phyloP scores from a whole-genome alignment of 140 eudicot genomes.

The Flaveria floridana region DNA sequence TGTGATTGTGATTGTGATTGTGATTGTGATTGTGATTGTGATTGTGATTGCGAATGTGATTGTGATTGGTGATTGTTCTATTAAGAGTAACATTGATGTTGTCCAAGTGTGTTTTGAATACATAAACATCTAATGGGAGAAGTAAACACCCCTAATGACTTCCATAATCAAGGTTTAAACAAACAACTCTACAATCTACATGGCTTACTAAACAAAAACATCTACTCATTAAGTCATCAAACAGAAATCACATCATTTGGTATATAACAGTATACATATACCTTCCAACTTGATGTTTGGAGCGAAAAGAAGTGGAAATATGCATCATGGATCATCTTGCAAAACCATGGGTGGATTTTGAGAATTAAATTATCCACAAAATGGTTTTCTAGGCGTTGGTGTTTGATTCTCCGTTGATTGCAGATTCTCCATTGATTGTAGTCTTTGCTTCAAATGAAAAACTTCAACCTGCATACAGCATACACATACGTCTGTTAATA shows the following conservation, averaged over 20 bases:
- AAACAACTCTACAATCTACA: no score
- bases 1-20: conserved; percentile 21
- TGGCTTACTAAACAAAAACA: conserved; percentile 10
- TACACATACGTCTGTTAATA: background rate
- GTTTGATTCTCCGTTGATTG: conserved; percentile 80
- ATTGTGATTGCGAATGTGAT: background rate
- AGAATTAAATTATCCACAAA: conserved; percentile 36
- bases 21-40: background rate
- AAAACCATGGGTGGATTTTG: background rate
- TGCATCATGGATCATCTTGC: no score
- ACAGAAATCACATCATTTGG: background rate
- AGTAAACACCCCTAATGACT: no score
- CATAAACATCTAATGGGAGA: no score
- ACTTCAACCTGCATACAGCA: conserved; percentile 73
- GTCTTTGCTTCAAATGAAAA: conserved; percentile 76
- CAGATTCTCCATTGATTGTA: conserved; percentile 77
- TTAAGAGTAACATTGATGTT: background rate
- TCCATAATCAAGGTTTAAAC: no score
- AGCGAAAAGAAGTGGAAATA: no score
- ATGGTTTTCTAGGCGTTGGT: conserved; percentile 83
- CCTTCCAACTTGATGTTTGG: no score
- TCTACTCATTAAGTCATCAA: background rate
- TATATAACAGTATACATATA: no score
- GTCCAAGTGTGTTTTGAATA: background rate
- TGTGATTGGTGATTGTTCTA: conserved; percentile 18